Evolutionary conservation across 2,329 filamentous ascomycete species (phyloP).

Genomic region (Cladophialophora bantiana): DNA sequence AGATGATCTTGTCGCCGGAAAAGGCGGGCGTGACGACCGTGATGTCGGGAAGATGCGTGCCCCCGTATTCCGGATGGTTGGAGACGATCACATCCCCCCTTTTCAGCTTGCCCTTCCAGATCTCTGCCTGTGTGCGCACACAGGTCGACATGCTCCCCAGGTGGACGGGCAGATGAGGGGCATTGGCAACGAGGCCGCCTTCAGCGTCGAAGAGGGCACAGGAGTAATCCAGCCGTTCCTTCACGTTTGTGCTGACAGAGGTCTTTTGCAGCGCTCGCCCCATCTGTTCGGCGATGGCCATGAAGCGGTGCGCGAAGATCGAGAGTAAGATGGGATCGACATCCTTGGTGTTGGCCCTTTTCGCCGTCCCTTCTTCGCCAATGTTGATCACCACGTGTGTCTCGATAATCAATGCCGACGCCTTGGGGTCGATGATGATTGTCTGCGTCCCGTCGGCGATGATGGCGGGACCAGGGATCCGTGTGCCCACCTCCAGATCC

Average conservation of each 20-base stretch:
- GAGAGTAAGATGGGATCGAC: slow-evolving; percentile 62
- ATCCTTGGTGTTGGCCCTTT: slow-evolving; percentile 39
- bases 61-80: slow-evolving; percentile 84
- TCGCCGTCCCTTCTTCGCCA: slow-evolving; percentile 57
- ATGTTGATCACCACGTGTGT: slow-evolving; percentile 92
- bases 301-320: slow-evolving; percentile 64
- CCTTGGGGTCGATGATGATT: slow-evolving; percentile 82
- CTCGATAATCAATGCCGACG: slow-evolving; percentile 77
- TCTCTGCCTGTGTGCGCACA: slow-evolving; percentile 75
- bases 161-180: slow-evolving; percentile 79
- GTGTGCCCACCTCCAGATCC: slow-evolving; percentile 74
- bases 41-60: slow-evolving; percentile 83
- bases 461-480: slow-evolving; percentile 80
- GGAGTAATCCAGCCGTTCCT: slow-evolving; percentile 79
- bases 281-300: slow-evolving; percentile 67
- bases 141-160: slow-evolving; percentile 82
- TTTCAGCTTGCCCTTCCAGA: slow-evolving; percentile 79
- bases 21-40: slow-evolving; percentile 83
- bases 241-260: slow-evolving; percentile 71
- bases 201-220: slow-evolving; percentile 76
- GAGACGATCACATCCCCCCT: slow-evolving; percentile 82
- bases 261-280: slow-evolving; percentile 64
- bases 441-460: slow-evolving; percentile 80
- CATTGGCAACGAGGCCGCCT: slow-evolving; percentile 76
- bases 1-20: slow-evolving; percentile 70